Evolutionary conservation across 257 asterid species (phyloP).

Genomic region (Pogostemon cablin): DNA sequence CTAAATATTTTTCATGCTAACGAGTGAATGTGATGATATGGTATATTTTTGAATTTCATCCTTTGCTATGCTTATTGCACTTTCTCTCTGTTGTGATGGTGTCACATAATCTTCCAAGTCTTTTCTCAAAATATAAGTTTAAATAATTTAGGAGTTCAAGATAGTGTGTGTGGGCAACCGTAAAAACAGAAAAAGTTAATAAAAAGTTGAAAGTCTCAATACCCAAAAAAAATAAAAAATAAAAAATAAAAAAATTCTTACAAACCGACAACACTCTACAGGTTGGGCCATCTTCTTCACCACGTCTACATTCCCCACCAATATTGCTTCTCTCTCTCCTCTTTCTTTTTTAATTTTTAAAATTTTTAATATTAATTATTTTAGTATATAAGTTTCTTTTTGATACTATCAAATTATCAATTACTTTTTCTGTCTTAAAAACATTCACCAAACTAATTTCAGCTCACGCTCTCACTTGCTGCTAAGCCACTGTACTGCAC

Average conservation of each 20-base stretch:
- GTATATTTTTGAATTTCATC: no score
- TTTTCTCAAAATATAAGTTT: no score
- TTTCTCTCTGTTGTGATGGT: no score
- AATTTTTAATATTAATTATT: neutral
- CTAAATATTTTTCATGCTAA: no score
- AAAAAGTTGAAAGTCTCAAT: conserved; percentile 22
- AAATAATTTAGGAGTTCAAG: no score
- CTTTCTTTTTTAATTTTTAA: neutral
- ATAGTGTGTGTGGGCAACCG: neutral
- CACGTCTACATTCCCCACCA: conserved; percentile 27
- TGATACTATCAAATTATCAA: neutral
- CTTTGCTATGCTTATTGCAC: no score
- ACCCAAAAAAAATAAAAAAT: conserved; percentile 12
- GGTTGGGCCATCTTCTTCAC: conserved; percentile 39
- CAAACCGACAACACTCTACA: conserved; percentile 37
- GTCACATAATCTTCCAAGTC: no score
- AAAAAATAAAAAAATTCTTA: conserved; percentile 24
- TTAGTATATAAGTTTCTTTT: neutral
- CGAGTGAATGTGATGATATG: no score
- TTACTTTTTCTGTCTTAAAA: neutral
- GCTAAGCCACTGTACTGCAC: neutral
- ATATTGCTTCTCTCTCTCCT: neutral
- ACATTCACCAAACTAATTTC: conserved; percentile 5
- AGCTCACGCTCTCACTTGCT: neutral
- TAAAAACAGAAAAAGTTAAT: conserved; percentile 22